phyloP scores from a whole-genome alignment of 2,329 filamentous ascomycete species.

The Fusarium sp. region DNA sequence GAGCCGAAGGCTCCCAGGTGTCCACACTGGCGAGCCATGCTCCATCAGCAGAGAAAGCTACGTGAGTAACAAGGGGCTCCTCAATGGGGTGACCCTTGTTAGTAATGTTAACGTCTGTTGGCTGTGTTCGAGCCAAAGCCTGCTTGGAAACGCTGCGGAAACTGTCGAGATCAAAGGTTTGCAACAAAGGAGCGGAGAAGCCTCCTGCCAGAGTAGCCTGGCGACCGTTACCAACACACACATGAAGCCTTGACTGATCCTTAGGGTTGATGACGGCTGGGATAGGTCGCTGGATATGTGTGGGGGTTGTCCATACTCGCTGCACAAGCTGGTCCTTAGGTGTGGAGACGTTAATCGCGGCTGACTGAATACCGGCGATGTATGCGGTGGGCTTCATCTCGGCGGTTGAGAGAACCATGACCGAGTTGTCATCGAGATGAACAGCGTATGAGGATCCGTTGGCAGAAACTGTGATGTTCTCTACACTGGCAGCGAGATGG shows the following conservation, averaged over 20 bases:
- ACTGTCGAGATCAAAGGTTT: slow-evolving; percentile 86
- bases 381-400: slow-evolving; percentile 88
- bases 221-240: slow-evolving; percentile 74
- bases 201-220: slow-evolving; percentile 66
- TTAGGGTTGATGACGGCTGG: slow-evolving; percentile 73
- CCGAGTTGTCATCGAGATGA: slow-evolving; percentile 90
- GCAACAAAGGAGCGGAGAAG: slow-evolving; percentile 71
- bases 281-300: slow-evolving; percentile 62
- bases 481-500: slow-evolving; percentile 87
- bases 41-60: slow-evolving; percentile 83
- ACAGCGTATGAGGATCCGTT: slow-evolving; percentile 84
- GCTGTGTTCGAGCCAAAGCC: slow-evolving; percentile 87
- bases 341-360: slow-evolving; percentile 62
- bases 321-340: slow-evolving; percentile 66
- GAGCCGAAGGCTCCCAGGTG: slow-evolving; percentile 82
- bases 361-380: slow-evolving; percentile 82
- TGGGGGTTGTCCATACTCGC: slow-evolving; percentile 61
- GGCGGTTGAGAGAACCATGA: slow-evolving; percentile 89
- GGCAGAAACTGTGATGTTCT: slow-evolving; percentile 85
- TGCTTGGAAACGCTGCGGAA: slow-evolving; percentile 86
- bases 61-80: slow-evolving; percentile 80
- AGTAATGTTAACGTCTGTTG: slow-evolving; percentile 82
- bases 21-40: slow-evolving; percentile 93
- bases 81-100: slow-evolving; percentile 77
- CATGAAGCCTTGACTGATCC: slow-evolving; percentile 71